Evolutionary conservation across 176 grass and related monocot species (phyloP).

Genomic region (Elaeis guineensis): DNA sequence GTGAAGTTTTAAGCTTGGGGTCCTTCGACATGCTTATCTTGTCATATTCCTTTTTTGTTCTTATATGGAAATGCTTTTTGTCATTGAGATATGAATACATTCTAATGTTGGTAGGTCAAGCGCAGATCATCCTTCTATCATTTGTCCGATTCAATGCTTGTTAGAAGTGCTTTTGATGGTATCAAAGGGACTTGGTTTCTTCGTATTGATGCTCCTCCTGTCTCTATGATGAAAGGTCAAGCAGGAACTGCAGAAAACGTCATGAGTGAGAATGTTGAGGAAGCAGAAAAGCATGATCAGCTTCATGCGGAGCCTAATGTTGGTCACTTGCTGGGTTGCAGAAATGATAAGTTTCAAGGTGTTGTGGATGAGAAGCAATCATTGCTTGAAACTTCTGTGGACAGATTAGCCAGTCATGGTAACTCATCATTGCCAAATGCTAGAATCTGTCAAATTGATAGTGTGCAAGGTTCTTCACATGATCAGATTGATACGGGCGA

Average conservation of each 20-base stretch:
- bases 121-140: slow-evolving; percentile 44
- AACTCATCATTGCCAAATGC: too few species aligned
- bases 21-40: slow-evolving; percentile 27
- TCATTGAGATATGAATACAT: too few species aligned
- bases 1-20: not conserved
- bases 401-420: not conserved
- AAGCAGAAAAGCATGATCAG: slow-evolving; percentile 6
- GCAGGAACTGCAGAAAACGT: not conserved
- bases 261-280: slow-evolving; percentile 10
- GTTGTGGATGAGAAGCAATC: not conserved
- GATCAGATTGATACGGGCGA: not conserved
- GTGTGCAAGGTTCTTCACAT: not conserved
- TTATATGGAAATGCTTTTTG: not conserved
- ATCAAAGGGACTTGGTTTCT: slow-evolving; percentile 42
- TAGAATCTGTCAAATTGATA: not conserved
- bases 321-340: not conserved
- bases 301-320: not conserved
- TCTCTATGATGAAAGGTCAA: not conserved
- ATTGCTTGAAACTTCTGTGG: not conserved
- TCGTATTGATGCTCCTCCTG: slow-evolving; percentile 33
- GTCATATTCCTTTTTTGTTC: not conserved
- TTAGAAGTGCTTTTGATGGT: slow-evolving; percentile 31
- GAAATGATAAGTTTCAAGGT: too few species aligned
- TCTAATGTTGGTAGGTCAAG: slow-evolving; percentile 28
- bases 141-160: slow-evolving; percentile 54